Base-by-base conservation (phyloP, 805 yeast genomes). In the Nakazawaea wickerhamii region DNA sequence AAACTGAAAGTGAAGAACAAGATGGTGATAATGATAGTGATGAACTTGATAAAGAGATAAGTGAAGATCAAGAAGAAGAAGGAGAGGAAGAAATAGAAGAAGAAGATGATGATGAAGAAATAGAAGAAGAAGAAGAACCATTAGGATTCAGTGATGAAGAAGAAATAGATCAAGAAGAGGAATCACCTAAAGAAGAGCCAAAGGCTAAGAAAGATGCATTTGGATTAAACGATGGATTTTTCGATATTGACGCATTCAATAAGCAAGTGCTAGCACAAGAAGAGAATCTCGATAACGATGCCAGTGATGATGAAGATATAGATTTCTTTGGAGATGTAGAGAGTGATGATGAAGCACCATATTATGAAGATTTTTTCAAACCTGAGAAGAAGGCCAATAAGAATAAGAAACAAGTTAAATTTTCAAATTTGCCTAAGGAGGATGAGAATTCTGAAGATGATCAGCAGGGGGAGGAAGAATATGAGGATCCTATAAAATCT, bases 221-320 rank as follows among this genome's bases (percentile, higher is more conserved):
- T 53, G 91, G 89, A 1, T 68, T 90, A 23, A 85, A 90, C 56
- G 95, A 87, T 54, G 86, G 79, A 5, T 82, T 89, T 51, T 91
- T 91, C 57, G 79, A 86, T 46, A 77, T 91, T 32, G 95, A 88
- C 50, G 85, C 84, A 41, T 91, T 85, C 67, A 86, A 84, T 62
- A 76, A 73, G 55, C 88, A 81, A 57, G 77, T 80, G n/a, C 55
- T 84, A 32, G 84, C 75, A 4, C 71, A 78, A 52, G 91, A 84
- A 48, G 59, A 68, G 11, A 64, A 61, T 13, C 60, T 58, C 18
- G 55, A 54, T 43, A 67, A 59, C 25, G 71, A 67, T 11, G 59
- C 73, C 47, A 79, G 75, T 49, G 61, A 63, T 49, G 73, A 73
- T 54, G 79, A 66, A 2, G 80, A 76, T 38, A 51, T 76, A 21